phyloP scores from a whole-genome alignment of 2,329 filamentous ascomycete species.

The Cladorrhinum sp. region DNA sequence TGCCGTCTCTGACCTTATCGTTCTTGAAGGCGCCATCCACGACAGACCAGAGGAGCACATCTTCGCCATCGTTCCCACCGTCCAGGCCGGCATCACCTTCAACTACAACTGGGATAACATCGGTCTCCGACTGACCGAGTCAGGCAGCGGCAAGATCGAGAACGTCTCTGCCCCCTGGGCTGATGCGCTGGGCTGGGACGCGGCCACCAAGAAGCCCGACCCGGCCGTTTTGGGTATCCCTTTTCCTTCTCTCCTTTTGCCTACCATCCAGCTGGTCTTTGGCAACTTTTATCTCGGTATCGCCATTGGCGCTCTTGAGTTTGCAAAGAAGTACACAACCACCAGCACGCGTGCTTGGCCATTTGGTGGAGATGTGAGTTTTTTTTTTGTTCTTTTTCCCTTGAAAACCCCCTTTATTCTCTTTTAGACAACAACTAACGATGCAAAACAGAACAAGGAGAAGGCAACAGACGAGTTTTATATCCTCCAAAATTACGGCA shows the following conservation, averaged over 20 bases:
- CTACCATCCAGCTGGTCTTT: conserved; percentile 64
- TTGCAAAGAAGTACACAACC: conserved; percentile 55
- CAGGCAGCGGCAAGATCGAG: conserved; percentile 59
- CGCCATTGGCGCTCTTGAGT: conserved; percentile 54
- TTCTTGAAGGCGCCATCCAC: conserved; percentile 61
- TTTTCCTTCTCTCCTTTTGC: conserved; percentile 57
- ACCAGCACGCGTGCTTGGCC: conserved; percentile 61
- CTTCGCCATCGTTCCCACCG: conserved; percentile 58
- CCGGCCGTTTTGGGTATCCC: conserved; percentile 49
- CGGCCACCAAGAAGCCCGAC: conserved; percentile 47
- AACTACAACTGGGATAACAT: conserved; percentile 64
- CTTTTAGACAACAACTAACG: not conserved
- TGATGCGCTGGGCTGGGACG: conserved; percentile 61
- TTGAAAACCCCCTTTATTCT: not conserved
- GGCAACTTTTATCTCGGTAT: conserved; percentile 65
- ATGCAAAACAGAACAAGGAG: conserved; percentile 45
- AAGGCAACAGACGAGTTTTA: conserved; percentile 62
- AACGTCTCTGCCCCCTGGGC: conserved; percentile 56
- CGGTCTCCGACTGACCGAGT: conserved; percentile 61
- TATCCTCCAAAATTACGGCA: conserved; percentile 62
- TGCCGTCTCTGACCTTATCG: conserved; percentile 62
- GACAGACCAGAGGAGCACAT: conserved; percentile 56
- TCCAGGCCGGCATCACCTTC: conserved; percentile 56
- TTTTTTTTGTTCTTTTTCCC: not conserved
- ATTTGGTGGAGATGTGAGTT: conserved; percentile 55